Percentiles rank a stretch among this genome's conserved stretches.
phyloP scores from a whole-genome alignment of 2,329 filamentous ascomycete species.

The Sclerotinia glacialis region DNA sequence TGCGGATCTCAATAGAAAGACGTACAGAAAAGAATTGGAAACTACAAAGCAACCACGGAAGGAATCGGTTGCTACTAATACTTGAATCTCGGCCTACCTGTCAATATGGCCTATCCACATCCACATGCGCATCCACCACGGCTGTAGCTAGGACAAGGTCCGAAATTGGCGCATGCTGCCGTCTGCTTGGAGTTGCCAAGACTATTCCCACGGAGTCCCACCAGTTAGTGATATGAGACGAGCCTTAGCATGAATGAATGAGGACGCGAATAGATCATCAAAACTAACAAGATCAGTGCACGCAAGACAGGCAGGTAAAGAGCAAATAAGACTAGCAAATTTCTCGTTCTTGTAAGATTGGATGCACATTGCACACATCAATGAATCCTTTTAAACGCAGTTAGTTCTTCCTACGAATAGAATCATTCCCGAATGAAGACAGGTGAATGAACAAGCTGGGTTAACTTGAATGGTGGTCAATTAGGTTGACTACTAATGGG shows the following conservation, averaged over 20 bases:
- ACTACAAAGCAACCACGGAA: neutral
- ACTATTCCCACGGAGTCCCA: neutral
- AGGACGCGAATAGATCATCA: neutral
- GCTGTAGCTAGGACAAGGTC: conserved; percentile 8
- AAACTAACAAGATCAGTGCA: neutral
- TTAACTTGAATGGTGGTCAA: neutral
- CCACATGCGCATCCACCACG: neutral
- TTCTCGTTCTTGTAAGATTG: neutral
- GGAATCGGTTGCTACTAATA: conserved; percentile 9
- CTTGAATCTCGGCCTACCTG: conserved; percentile 1
- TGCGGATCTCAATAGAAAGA: neutral
- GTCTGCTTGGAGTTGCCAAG: conserved; percentile 11
- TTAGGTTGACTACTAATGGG: neutral
- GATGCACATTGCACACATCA: neutral
- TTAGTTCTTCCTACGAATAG: neutral
- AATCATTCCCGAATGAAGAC: neutral
- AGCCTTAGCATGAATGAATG: neutral
- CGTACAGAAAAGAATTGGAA: neutral
- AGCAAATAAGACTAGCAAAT: neutral
- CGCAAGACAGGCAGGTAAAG: neutral
- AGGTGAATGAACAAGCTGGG: neutral
- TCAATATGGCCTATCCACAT: neutral
- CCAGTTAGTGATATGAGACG: neutral
- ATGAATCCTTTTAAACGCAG: neutral
- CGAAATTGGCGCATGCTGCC: neutral